phyloP scores from a whole-genome alignment of 345 rosid genomes.

The Aethionema arabicum region DNA sequence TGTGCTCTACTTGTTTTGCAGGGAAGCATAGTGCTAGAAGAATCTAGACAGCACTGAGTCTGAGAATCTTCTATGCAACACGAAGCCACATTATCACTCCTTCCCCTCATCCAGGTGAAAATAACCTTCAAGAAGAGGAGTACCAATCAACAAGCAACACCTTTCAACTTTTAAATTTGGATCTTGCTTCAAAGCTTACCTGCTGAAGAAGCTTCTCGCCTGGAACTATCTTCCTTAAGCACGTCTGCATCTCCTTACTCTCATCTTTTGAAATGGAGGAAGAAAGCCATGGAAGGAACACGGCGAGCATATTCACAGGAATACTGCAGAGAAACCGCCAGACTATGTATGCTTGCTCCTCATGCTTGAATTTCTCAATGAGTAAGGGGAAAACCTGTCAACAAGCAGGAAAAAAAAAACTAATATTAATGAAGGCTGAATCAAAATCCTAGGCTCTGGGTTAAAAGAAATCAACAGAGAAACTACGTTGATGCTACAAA shows the following conservation, averaged over 20 bases:
- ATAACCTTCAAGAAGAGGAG: conserved; percentile 51
- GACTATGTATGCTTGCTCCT: conserved; percentile 84
- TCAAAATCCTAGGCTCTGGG: conserved; percentile 12
- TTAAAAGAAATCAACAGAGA: conserved; percentile 20
- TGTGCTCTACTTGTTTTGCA: conserved; percentile 40
- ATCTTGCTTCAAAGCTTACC: conserved; percentile 41
- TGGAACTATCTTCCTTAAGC: conserved; percentile 76
- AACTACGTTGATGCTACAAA: conserved; percentile 10
- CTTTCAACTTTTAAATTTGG: conserved; percentile 16
- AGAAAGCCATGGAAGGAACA: conserved; percentile 86
- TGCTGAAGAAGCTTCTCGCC: conserved; percentile 76
- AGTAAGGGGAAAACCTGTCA: conserved; percentile 81
- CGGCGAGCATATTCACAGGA: conserved; percentile 86
- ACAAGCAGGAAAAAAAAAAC: background rate
- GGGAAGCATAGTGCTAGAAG: conserved; percentile 40
- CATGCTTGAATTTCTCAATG: conserved; percentile 71
- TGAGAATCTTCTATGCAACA: conserved; percentile 39
- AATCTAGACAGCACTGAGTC: conserved; percentile 39
- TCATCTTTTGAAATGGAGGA: conserved; percentile 74
- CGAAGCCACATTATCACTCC: conserved; percentile 31
- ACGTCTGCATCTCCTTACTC: conserved; percentile 63
- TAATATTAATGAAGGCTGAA: background rate
- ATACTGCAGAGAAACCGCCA: conserved; percentile 94
- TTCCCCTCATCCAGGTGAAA: conserved; percentile 74
- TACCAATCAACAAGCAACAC: conserved; percentile 24